Conservation (phyloP, 139 green algal genomes). For the Closterium sp. region DNA sequence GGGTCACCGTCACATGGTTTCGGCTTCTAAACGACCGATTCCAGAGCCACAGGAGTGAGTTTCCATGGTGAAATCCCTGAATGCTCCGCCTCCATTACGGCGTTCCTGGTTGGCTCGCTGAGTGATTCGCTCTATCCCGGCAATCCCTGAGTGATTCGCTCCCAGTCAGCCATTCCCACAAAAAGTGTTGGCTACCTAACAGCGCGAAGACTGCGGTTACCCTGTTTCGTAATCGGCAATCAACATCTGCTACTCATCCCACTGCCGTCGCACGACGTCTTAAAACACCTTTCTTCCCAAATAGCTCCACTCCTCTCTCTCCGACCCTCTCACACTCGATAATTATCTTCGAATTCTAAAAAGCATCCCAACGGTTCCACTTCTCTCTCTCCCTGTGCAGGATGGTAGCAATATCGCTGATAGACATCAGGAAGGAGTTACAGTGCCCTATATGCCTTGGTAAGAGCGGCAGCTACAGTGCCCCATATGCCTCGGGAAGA, state of each 20-base stretch:
- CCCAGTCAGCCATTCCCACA: too few relatives aligned
- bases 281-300: too few relatives aligned
- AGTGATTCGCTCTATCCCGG: not conserved
- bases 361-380: too few relatives aligned
- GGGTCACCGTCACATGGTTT: not conserved
- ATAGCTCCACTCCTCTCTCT: too few relatives aligned
- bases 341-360: too few relatives aligned
- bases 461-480: not conserved
- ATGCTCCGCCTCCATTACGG: too few relatives aligned
- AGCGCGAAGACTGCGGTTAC: too few relatives aligned
- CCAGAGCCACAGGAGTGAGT: not conserved
- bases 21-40: not conserved
- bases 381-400: not conserved
- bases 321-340: not conserved
- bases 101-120: not conserved
- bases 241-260: too few relatives aligned
- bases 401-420: not conserved
- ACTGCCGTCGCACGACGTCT: too few relatives aligned
- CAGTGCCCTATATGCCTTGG: slow-evolving; percentile 26
- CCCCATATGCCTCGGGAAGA: not conserved
- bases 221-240: too few relatives aligned
- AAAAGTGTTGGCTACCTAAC: too few relatives aligned
- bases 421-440: slow-evolving; percentile 26
- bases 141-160: not conserved
- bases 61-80: not conserved